Base-by-base conservation (phyloP, 768 basidiomycete species). In the Lentinula lateritia region DNA sequence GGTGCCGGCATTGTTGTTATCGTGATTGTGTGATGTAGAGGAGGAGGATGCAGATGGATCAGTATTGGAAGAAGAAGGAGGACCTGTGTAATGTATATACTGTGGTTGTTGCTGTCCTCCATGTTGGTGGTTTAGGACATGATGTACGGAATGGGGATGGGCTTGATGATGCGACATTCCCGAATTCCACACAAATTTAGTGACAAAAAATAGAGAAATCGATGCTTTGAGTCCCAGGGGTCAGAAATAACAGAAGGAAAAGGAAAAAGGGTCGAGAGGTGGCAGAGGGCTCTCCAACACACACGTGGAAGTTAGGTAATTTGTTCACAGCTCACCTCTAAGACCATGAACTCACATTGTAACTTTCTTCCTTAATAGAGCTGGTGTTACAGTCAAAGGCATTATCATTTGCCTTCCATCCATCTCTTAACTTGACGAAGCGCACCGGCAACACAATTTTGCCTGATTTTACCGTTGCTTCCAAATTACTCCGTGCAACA, bases 151-250 rank as follows among this genome's bases (percentile, higher is more conserved):
- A 54, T 54, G 53, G 18, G 55, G 32, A 56, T 56, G 50, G 28
- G 50, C 50, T 20, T 50, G 50, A 50, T 50, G 55, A 50, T 50
- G 55, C 41, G 55, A 56, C 55, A 56, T 56, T 56, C 20, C 13
- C 16, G 28, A 28, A 16, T 20, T 54, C 39, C 20, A 20, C 36
- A 39, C 39, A 35, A 32, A 28, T 23, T 41, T 56, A 7, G 12
- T 34, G 23, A n/a, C 55, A 41, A 38, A 34, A 56, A 42, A 54
- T 39, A 16, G 12, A 39, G 39, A 23, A 18, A 32, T 23, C n/a
- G 20, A 20, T 8, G 50, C 28, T 23, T 36, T 36, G 52, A 53
- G 52, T 53, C 52, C 34, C 52, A 15, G 52, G 52, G 52, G 52
- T 34, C 34, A 53, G 50, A 9, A 13, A 15, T 8, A 10, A 46